These are phyloP conservation scores for Cystobasidium onofrii DNA, from an alignment of 768 basidiomycete genomes.

Conservation along the genomic window DNA sequence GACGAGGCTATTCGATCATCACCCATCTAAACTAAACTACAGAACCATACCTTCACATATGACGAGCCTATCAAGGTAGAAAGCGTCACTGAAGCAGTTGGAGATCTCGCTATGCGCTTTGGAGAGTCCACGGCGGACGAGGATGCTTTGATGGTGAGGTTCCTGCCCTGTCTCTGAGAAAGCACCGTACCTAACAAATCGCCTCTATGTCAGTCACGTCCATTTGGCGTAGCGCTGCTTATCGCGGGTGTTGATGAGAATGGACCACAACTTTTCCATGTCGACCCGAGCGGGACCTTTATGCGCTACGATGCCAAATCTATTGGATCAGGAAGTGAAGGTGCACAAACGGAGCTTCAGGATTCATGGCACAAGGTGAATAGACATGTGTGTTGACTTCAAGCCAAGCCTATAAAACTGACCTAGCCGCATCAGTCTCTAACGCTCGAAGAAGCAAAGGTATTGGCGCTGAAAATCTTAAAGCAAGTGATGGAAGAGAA, in stretches of 20 bases:
- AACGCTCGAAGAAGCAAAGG: slow-evolving; percentile 77
- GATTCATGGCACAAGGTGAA: slow-evolving; percentile 90
- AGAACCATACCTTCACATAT: slow-evolving; percentile 92
- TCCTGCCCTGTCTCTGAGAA: not conserved
- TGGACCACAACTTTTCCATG: slow-evolving; percentile 96
- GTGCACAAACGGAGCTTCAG: slow-evolving; percentile 91
- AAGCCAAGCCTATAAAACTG: not conserved
- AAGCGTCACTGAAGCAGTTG: slow-evolving; percentile 94
- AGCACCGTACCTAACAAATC: not conserved
- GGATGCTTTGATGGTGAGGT: slow-evolving; percentile 32
- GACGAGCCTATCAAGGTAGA: slow-evolving; percentile 96
- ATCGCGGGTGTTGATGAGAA: slow-evolving; percentile 96
- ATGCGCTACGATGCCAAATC: slow-evolving; percentile 96
- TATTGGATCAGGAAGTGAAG: slow-evolving; percentile 95
- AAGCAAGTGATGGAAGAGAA: slow-evolving; percentile 99
- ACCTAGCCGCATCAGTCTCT: slow-evolving; percentile 59
- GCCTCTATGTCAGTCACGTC: slow-evolving; percentile 57
- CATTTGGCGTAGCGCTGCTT: slow-evolving; percentile 92
- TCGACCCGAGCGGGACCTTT: slow-evolving; percentile 96
- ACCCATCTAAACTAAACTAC: not conserved
- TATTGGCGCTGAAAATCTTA: slow-evolving; percentile 73
- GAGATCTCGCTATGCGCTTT: slow-evolving; percentile 90
- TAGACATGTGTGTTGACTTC: not conserved
- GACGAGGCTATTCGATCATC: not conserved
- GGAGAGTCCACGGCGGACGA: slow-evolving; percentile 72